phyloP scores from a whole-genome alignment of 345 rosid genomes.

The Moringa oleifera region DNA sequence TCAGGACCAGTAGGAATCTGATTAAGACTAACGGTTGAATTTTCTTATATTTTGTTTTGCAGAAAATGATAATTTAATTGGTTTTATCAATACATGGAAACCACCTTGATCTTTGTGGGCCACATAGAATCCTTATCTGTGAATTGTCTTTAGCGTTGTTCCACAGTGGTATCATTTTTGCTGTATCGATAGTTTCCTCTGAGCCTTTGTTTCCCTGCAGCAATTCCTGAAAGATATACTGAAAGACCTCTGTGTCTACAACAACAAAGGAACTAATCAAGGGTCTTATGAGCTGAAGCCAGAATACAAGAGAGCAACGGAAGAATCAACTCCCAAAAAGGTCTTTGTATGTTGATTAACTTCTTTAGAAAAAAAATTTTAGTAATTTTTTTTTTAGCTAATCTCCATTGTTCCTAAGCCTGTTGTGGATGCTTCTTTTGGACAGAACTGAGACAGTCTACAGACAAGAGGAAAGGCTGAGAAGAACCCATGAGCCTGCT shows the following conservation, averaged over 20 bases:
- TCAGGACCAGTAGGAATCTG: no score
- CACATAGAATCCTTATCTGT: neutral
- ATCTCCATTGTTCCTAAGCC: neutral
- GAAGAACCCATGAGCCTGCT: no score
- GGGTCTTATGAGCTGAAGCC: constrained; percentile 92
- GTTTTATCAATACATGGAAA: no score
- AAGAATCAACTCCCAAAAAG: constrained; percentile 27
- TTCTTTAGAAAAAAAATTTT: no score
- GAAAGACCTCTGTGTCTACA: constrained; percentile 81
- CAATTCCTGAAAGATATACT: constrained; percentile 85
- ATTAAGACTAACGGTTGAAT: no score
- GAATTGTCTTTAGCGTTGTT: no score
- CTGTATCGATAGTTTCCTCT: neutral
- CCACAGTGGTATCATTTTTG: neutral
- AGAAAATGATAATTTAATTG: no score
- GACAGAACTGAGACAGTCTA: neutral
- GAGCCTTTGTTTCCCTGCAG: constrained; percentile 28
- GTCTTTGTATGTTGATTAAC: neutral
- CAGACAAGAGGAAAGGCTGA: no score
- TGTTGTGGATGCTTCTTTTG: neutral
- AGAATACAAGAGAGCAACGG: constrained; percentile 62
- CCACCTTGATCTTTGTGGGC: neutral
- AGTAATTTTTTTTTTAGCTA: no score
- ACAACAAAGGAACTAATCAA: constrained; percentile 82
- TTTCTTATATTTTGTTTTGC: no score